Conservation (phyloP, 2,329 filamentous ascomycete species). For the Fusarium musae region DNA sequence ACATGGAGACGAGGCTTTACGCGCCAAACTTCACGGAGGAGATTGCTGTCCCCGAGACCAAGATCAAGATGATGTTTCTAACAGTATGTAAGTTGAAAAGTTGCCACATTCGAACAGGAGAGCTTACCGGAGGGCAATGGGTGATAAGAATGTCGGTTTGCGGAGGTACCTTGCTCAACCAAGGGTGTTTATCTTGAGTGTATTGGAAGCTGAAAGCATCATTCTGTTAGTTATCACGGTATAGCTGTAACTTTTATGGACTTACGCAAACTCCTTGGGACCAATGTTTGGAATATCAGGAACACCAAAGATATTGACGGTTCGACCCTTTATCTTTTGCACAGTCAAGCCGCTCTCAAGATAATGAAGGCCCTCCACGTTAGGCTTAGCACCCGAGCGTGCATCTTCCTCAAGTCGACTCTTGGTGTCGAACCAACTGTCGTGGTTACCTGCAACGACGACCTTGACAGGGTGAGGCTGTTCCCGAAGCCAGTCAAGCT, state of each 20-base stretch:
- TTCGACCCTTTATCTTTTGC: constrained; percentile 69
- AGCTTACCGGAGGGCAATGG: constrained; percentile 76
- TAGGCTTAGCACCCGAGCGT: constrained; percentile 61
- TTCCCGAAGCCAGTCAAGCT: constrained; percentile 82
- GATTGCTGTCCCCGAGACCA: constrained; percentile 74
- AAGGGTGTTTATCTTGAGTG: constrained; percentile 71
- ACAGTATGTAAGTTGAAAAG: constrained; percentile 7
- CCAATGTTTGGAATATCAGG: constrained; percentile 83
- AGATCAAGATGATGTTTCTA: constrained; percentile 75
- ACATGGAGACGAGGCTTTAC: constrained; percentile 81
- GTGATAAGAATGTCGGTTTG: constrained; percentile 84
- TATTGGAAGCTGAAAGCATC: constrained; percentile 76
- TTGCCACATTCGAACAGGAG: background rate
- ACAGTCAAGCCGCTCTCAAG: constrained; percentile 75
- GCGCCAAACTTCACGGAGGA: constrained; percentile 79
- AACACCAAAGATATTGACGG: constrained; percentile 76
- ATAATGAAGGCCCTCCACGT: constrained; percentile 78
- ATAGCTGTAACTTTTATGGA: background rate
- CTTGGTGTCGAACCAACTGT: constrained; percentile 81
- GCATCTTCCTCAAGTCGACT: constrained; percentile 69
- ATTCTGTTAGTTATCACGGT: constrained; percentile 3
- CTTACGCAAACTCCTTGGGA: constrained; percentile 71
- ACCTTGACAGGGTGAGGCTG: constrained; percentile 84
- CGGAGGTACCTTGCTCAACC: constrained; percentile 75
- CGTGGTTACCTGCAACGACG: constrained; percentile 88